Base-by-base conservation (phyloP, 495 filamentous ascomycete species). In the Lasiosphaeria hispida region DNA sequence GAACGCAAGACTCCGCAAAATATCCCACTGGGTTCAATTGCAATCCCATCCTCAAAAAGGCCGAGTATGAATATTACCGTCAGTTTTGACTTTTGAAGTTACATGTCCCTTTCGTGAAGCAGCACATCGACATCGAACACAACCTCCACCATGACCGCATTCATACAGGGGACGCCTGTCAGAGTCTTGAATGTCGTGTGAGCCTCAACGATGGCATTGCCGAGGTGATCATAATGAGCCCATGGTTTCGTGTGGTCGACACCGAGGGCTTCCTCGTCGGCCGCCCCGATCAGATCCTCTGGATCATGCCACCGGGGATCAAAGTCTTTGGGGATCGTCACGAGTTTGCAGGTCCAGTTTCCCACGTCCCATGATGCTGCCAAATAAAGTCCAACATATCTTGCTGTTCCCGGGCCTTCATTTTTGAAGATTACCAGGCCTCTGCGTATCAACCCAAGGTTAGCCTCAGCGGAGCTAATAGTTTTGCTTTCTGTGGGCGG, bases 61-160 rank as follows among this genome's bases (percentile, higher is more conserved):
- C 23, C 5, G 23, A 30, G 23, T 30, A 5, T 5, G 23, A 5
- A 30, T 30, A 30, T 30, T 30, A 5, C 23, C 23, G 5, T 30
- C 5, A 5, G 23, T 30, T 2, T 30, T 30, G 23, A 5, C 5
- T 30, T 30, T 30, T 30, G 23, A 30, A 30, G 23, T 5, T 30
- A 30, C 23, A 30, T 30, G 23, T 45, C 57, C 37, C 42, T 50
- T 36, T 56, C 45, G 37, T 42, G 38, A 7, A 55, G 15, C 2
- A 56, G 23, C 23, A 37, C 40, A 8, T 60, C 51, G 5, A 47
- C 57, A 33, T 66, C 63, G 47, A 66, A 66, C 7, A 57, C 57
- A 45, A 66, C 44, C 36, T 66, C 63, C 11, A 61, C 53, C 55
- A 66, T 59, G 7, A 66, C 49, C 1, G 39, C 58, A 7, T 58